Evolutionary conservation across 179 eudicot genomes (phyloP).

Genomic region (Drosera spatulata): DNA sequence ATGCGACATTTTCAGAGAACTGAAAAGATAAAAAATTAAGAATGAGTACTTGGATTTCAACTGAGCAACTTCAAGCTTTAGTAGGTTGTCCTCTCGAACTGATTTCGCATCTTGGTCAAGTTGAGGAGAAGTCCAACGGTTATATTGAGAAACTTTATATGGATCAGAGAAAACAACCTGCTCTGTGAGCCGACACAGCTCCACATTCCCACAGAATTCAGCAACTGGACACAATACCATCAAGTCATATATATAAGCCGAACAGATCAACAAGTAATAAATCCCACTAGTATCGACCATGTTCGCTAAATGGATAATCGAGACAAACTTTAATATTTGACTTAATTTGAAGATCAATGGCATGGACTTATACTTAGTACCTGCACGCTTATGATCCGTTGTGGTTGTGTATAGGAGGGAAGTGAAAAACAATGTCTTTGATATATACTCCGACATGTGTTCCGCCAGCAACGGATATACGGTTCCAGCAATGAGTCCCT

Average conservation of each 20-base stretch:
- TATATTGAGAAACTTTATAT: slow-evolving; percentile 60
- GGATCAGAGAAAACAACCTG: slow-evolving; percentile 93
- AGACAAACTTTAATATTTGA: no score
- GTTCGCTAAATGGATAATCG: no score
- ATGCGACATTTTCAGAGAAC: not conserved
- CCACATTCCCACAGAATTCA: slow-evolving; percentile 84
- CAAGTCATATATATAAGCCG: no score
- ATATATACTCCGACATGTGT: slow-evolving; percentile 75
- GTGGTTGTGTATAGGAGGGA: slow-evolving; percentile 83
- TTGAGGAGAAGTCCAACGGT: slow-evolving; percentile 83
- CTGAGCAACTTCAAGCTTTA: slow-evolving; percentile 81
- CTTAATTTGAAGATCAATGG: no score
- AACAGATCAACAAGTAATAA: no score
- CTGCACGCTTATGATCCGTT: slow-evolving; percentile 68
- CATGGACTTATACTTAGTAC: slow-evolving; percentile 13
- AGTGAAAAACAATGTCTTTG: slow-evolving; percentile 73
- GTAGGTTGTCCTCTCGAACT: slow-evolving; percentile 58
- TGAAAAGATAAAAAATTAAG: not conserved
- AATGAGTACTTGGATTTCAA: slow-evolving; percentile 61
- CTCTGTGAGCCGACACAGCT: slow-evolving; percentile 80
- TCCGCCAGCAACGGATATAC: slow-evolving; percentile 85
- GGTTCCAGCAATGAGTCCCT: slow-evolving; percentile 84
- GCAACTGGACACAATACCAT: slow-evolving; percentile 45
- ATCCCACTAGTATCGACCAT: no score
- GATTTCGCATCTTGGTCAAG: slow-evolving; percentile 84